phyloP scores from a whole-genome alignment of 257 asterid species.

The Gentiana dahurica region DNA sequence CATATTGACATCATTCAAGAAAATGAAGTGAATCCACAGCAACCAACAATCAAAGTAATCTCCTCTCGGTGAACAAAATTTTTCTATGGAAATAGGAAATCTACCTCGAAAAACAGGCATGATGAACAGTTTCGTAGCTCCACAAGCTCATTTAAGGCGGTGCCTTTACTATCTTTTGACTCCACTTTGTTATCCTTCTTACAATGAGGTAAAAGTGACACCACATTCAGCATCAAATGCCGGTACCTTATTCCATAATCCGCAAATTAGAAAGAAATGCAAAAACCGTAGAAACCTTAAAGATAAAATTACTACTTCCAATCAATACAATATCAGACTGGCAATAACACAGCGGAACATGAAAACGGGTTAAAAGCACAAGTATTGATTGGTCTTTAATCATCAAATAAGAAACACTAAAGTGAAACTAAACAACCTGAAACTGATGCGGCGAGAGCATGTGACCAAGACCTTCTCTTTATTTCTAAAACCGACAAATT shows the following conservation, averaged over 20 bases:
- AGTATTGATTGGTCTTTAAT: no score
- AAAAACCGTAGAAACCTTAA: no score
- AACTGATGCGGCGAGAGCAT: conserved; percentile 82
- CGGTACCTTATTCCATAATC: conserved; percentile 49
- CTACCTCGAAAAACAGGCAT: conserved; percentile 92
- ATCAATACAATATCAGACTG: background rate
- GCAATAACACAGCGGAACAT: background rate
- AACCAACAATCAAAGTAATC: background rate
- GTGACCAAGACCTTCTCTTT: conserved; percentile 85
- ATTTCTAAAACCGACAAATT: conserved; percentile 36
- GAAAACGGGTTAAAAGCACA: background rate
- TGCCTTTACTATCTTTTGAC: conserved; percentile 84
- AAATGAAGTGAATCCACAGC: background rate
- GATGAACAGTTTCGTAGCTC: conserved; percentile 88
- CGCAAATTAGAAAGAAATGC: no score
- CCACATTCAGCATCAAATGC: conserved; percentile 89
- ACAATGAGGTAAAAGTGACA: conserved; percentile 77
- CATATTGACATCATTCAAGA: background rate
- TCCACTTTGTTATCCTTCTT: conserved; percentile 92
- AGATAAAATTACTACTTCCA: no score
- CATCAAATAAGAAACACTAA: no score
- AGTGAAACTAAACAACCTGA: conserved; percentile 31
- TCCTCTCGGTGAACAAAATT: background rate
- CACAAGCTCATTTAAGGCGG: conserved; percentile 84
- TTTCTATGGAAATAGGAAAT: background rate